Percentiles rank a stretch among this genome's conserved stretches.
Conservation (phyloP, 164 flowering plant genomes). For the Hamamelis virginiana region DNA sequence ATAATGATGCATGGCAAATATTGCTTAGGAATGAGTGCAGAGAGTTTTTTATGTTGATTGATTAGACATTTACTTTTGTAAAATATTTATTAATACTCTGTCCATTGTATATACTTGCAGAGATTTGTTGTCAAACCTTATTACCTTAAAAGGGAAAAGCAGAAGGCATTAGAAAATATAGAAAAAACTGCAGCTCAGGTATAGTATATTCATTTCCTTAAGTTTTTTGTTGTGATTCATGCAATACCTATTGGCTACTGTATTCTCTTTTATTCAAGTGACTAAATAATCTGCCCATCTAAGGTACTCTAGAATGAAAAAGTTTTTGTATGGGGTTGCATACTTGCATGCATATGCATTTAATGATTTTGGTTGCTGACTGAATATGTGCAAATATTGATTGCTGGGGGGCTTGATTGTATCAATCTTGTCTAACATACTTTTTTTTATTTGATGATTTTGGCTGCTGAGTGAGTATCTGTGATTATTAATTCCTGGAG, state of each 20-base stretch:
- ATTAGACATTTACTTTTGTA: too few relatives aligned
- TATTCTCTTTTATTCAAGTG: not conserved
- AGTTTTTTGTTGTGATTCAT: not conserved
- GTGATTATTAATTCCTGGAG: not conserved
- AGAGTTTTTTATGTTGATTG: too few relatives aligned
- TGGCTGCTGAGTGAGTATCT: not conserved
- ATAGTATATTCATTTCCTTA: conserved; percentile 6
- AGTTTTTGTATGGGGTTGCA: not conserved
- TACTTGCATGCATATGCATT: not conserved
- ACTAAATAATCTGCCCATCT: not conserved
- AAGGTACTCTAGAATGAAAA: not conserved
- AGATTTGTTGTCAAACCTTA: conserved; percentile 72
- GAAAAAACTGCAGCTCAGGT: conserved; percentile 77
- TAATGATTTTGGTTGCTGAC: not conserved
- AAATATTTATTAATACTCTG: not conserved
- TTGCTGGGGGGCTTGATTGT: not conserved
- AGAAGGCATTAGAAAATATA: conserved; percentile 58
- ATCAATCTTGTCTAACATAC: not conserved
- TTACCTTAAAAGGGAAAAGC: conserved; percentile 63
- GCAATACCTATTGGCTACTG: not conserved
- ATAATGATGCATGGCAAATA: not conserved
- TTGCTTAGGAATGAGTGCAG: not conserved
- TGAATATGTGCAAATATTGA: not conserved
- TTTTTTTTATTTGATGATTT: too few relatives aligned
- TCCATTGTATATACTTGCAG: conserved; percentile 39